These are phyloP conservation scores for Glonium stellatum DNA, from an alignment of 495 filamentous ascomycete genomes.

Conservation along the genomic window DNA sequence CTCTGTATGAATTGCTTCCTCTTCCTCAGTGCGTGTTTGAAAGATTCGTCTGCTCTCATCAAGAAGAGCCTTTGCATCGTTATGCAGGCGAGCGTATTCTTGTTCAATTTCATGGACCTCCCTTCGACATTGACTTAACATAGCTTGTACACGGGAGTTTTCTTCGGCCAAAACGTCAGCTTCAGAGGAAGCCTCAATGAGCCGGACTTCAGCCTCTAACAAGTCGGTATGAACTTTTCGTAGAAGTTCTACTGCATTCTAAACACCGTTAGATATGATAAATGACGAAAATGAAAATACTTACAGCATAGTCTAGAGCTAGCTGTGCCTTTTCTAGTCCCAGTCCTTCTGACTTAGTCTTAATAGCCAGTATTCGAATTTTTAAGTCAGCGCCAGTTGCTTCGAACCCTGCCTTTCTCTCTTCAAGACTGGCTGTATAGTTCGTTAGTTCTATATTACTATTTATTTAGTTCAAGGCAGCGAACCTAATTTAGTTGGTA, in stretches of 20 bases:
- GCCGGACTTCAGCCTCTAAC: conserved; percentile 57
- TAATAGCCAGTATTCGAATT: conserved; percentile 39
- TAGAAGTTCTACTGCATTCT: conserved; percentile 54
- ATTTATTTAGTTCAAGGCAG: background rate
- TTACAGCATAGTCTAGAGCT: conserved; percentile 58
- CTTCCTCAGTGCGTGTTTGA: conserved; percentile 33
- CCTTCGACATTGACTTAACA: conserved; percentile 43
- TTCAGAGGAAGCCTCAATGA: conserved; percentile 77
- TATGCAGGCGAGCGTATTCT: conserved; percentile 26
- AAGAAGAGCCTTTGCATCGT: conserved; percentile 28
- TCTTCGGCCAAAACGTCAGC: conserved; percentile 54
- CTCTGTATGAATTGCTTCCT: conserved; percentile 27
- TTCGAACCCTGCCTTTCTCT: background rate
- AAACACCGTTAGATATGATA: conserved; percentile 17
- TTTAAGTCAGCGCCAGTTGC: conserved; percentile 14
- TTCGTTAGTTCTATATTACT: conserved; percentile 1
- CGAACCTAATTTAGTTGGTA: conserved; percentile 48
- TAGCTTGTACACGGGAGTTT: conserved; percentile 51
- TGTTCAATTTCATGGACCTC: conserved; percentile 38
- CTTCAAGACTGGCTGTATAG: background rate
- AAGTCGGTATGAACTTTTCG: conserved; percentile 54
- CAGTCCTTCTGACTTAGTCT: conserved; percentile 48
- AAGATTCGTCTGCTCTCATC: conserved; percentile 5
- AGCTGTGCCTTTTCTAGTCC: conserved; percentile 56
- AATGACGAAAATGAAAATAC: conserved; percentile 17